Conservation (phyloP, 768 basidiomycete species). For the Cystofilobasidium capitatum region DNA sequence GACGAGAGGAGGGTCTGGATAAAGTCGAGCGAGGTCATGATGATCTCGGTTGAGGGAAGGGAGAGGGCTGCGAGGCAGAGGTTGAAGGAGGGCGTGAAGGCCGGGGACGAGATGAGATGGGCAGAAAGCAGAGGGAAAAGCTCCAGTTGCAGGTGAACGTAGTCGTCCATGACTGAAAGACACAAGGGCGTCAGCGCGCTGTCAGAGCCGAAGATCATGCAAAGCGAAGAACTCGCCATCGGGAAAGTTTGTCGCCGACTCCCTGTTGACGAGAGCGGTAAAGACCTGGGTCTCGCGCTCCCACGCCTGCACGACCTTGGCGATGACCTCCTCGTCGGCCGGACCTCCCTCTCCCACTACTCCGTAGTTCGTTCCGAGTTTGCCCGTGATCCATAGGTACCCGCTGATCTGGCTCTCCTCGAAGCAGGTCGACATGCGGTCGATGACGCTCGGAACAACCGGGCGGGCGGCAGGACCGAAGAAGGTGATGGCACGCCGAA, state of each 20-base stretch:
- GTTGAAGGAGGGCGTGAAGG: constrained; percentile 67
- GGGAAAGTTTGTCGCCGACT: constrained; percentile 63
- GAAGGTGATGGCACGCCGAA: constrained; percentile 72
- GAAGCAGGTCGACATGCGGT: constrained; percentile 67
- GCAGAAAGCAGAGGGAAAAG: constrained; percentile 56
- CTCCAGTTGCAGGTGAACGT: constrained; percentile 66
- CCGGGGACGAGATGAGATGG: constrained; percentile 59
- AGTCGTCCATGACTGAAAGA: constrained; percentile 79
- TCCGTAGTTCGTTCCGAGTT: constrained; percentile 49
- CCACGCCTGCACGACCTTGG: constrained; percentile 52
- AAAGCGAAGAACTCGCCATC: constrained; percentile 59
- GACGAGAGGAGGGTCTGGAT: constrained; percentile 62
- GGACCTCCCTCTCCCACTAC: constrained; percentile 40
- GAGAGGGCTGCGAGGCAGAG: constrained; percentile 68
- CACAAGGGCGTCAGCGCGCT: constrained; percentile 2
- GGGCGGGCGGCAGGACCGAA: constrained; percentile 60
- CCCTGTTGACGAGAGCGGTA: constrained; percentile 51
- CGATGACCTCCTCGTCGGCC: constrained; percentile 43
- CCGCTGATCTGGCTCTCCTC: constrained; percentile 70
- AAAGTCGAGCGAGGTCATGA: constrained; percentile 70
- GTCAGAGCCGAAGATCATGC: not conserved
- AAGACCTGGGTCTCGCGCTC: constrained; percentile 67
- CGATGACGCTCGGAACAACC: constrained; percentile 60
- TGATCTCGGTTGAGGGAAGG: constrained; percentile 69
- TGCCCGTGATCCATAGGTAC: constrained; percentile 90